These are phyloP conservation scores for Saccharomyces eubayanus DNA, from an alignment of 805 yeast species.

Conservation along the genomic window DNA sequence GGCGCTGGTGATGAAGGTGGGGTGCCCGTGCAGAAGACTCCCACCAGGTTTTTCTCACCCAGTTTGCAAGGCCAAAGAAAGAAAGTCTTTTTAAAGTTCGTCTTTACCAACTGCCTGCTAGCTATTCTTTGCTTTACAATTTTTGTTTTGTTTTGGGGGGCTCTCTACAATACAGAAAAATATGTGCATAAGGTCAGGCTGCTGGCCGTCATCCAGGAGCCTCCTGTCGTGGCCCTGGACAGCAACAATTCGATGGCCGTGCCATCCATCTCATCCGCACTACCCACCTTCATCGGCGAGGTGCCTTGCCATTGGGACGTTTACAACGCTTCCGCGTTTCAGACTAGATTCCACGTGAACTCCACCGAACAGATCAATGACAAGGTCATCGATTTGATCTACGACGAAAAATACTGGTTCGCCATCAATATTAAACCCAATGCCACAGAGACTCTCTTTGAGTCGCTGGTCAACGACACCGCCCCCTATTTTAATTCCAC, in stretches of 20 bases:
- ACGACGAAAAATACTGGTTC: constrained; percentile 55
- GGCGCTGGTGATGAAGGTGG: constrained; percentile 1
- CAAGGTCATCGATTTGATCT: constrained; percentile 39
- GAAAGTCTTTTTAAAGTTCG: constrained; percentile 3
- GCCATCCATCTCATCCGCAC: constrained; percentile 5
- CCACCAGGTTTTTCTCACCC: constrained; percentile 13
- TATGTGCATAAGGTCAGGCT: constrained; percentile 20
- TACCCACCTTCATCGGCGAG: constrained; percentile 8
- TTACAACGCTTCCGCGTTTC: constrained; percentile 22
- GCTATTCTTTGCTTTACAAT: constrained; percentile 17
- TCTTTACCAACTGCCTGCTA: constrained; percentile 10
- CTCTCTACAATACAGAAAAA: constrained; percentile 25
- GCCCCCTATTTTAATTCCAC: constrained; percentile 15
- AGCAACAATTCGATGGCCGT: constrained; percentile 5
- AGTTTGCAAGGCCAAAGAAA: constrained; percentile 7
- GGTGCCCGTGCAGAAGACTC: constrained; percentile 25
- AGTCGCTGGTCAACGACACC: constrained; percentile 18
- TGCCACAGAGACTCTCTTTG: constrained; percentile 32
- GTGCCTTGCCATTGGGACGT: constrained; percentile 27
- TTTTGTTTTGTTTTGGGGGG: constrained; percentile 32
- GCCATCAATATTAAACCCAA: constrained; percentile 45
- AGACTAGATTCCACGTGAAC: constrained; percentile 11
- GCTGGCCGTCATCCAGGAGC: constrained; percentile 31
- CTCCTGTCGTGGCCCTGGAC: constrained; percentile 3
- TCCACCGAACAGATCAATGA: constrained; percentile 21